Evolutionary conservation across 129 eudicot genomes (phyloP), one percentile per base, ranked within the genome.

Genomic region (Scalesia atractyloides): DNA sequence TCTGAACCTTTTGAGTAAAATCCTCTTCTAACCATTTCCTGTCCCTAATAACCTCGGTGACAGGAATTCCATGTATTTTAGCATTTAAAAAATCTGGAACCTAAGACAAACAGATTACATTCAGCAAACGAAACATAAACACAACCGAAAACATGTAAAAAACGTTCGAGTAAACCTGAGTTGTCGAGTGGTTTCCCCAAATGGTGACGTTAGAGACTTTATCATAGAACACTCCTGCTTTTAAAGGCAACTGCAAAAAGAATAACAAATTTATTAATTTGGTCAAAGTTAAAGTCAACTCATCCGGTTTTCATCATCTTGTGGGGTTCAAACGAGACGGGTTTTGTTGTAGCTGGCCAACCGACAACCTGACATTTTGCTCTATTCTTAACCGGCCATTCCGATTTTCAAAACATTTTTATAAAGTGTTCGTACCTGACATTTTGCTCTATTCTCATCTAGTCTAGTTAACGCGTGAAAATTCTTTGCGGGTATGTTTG

Each of bases 131-230:
- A 65, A 52, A 64, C 19, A 41, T 16, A 14, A 34, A 61, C 13
- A 72, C 7, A 10, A 61, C 11, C 65, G 4, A 18, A 10, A 17
- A 37, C n/a, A 34, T n/a, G 5, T 1, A 41, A 66, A 1, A 16
- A 30, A 51, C 37, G 14, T 41, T 20, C 49, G 2, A 70, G 71
- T 20, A 17, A 16, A 90, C 97, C 96, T 94, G 99, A 81, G 99
- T 94, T 26, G 97, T 94, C 0, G 99, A 94, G 89, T 94, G 99
- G 82, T 94, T 94, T 48, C 99, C 99, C 99, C 99, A 94, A 74
- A 94, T 94, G 62, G 99, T 94, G 84, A 94, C 83, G 36, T 94
- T 94, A 15, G 99, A 94, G 9, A 94, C 97, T 77, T 88, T 84
- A 77, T 94, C 99, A 73, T 94, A 94, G 76, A 94, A 94, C 43